Percentiles rank a stretch among this genome's conserved stretches.
phyloP scores from a whole-genome alignment of 768 basidiomycete species.

The Glaciozyma martinii region DNA sequence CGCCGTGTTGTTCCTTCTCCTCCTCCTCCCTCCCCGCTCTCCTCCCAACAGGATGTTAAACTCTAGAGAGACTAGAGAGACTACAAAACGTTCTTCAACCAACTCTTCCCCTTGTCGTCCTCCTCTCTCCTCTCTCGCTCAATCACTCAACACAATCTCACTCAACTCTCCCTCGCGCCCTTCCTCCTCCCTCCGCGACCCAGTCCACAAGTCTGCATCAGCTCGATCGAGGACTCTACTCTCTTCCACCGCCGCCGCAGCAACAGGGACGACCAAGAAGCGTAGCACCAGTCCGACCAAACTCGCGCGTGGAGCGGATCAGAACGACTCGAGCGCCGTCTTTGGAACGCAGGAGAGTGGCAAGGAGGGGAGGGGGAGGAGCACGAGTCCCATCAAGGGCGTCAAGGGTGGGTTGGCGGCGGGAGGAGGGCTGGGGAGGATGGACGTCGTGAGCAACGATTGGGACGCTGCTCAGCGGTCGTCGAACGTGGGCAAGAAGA shows the following conservation, averaged over 20 bases:
- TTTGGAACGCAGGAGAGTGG: slow-evolving; percentile 10
- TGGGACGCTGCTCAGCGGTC: not conserved
- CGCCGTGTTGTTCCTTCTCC: no score
- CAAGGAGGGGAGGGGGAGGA: not conserved
- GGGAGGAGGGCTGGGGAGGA: slow-evolving; percentile 9
- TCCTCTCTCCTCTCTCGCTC: not conserved
- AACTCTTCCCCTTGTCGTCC: not conserved
- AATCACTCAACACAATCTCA: not conserved
- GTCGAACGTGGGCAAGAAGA: slow-evolving; percentile 3
- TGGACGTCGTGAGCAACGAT: slow-evolving; percentile 13
- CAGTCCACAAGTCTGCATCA: slow-evolving; percentile 1
- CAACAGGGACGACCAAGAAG: slow-evolving; percentile 16
- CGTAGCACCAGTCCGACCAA: slow-evolving; percentile 12
- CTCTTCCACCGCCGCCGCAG: slow-evolving; percentile 1
- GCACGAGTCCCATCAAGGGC: slow-evolving; percentile 21
- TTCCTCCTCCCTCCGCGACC: slow-evolving; percentile 7
- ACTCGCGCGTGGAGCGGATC: not conserved
- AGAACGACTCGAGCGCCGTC: slow-evolving; percentile 12
- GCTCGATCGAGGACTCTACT: slow-evolving; percentile 14
- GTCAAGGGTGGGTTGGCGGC: not conserved
- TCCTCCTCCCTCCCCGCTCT: no score
- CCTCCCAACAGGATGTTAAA: no score
- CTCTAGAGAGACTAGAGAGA: no score
- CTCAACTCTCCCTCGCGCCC: slow-evolving; percentile 20
- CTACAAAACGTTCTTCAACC: not conserved